These are phyloP conservation scores for Fistulifera pelliculosa DNA, from an alignment of 108 stramenopile species.

Conservation along the genomic window DNA sequence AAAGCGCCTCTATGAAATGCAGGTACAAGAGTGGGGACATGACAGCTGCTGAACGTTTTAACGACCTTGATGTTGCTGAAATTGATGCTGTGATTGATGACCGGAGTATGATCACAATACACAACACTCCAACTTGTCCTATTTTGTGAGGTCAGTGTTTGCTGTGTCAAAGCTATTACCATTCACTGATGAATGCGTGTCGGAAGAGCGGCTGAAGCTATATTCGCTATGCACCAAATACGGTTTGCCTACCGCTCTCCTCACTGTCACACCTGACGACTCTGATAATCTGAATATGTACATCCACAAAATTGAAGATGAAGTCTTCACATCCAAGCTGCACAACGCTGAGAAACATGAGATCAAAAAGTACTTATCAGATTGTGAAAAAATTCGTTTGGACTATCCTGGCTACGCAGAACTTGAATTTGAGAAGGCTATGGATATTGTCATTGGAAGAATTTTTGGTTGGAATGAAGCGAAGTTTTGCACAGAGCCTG, in stretches of 20 bases:
- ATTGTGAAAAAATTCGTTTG: neutral
- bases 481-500: neutral
- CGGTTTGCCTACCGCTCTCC: neutral
- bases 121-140: too few species aligned
- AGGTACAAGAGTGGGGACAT: too few species aligned
- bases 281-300: neutral
- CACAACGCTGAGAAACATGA: neutral
- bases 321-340: neutral
- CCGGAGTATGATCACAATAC: too few species aligned
- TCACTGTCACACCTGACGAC: constrained; percentile 1
- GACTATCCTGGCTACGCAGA: neutral
- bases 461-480: neutral
- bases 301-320: neutral
- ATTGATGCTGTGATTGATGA: too few species aligned
- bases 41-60: too few species aligned
- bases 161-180: too few species aligned
- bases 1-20: too few species aligned
- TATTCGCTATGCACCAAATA: neutral
- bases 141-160: too few species aligned
- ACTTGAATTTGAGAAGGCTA: neutral
- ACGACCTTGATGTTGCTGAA: too few species aligned
- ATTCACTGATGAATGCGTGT: too few species aligned
- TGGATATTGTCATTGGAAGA: neutral
- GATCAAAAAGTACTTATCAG: constrained; percentile 4
- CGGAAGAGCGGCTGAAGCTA: neutral